phyloP scores from a whole-genome alignment of 2,329 filamentous ascomycete species.

The Xylariaceae sp. region DNA sequence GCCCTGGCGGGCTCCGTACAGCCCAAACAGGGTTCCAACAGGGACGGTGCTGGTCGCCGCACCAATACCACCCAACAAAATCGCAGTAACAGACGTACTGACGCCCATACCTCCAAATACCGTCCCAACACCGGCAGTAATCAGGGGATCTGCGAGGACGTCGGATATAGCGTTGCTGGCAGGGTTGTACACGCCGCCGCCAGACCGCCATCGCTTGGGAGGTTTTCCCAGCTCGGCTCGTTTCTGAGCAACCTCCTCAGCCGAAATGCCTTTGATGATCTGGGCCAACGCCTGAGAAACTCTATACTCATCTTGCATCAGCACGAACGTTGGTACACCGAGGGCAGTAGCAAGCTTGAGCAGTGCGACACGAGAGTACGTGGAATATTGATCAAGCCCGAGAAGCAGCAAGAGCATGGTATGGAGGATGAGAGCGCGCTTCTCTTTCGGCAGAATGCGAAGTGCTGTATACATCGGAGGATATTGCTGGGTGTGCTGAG shows the following conservation, averaged over 20 bases:
- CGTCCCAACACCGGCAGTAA: constrained; percentile 72
- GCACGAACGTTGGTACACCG: constrained; percentile 56
- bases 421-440: constrained; percentile 64
- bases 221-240: constrained; percentile 59
- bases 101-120: constrained; percentile 74
- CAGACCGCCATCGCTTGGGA: constrained; percentile 45
- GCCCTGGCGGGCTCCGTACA: constrained; percentile 80
- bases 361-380: constrained; percentile 67
- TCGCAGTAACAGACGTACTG: constrained; percentile 66
- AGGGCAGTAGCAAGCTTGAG: constrained; percentile 66
- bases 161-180: constrained; percentile 29
- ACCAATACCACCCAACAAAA: constrained; percentile 72
- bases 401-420: constrained; percentile 66
- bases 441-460: constrained; percentile 52
- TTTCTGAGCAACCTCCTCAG: constrained; percentile 59
- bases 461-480: constrained; percentile 57
- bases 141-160: constrained; percentile 67
- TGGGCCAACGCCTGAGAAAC: constrained; percentile 70
- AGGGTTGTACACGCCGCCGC: constrained; percentile 52
- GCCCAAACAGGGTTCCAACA: constrained; percentile 82
- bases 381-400: constrained; percentile 71
- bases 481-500: constrained; percentile 45
- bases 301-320: constrained; percentile 68
- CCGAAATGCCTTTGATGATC: constrained; percentile 65
- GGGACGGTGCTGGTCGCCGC: constrained; percentile 74